These are phyloP conservation scores for Pistacia integerrima DNA, from an alignment of 345 rosid species.

Conservation along the genomic window DNA sequence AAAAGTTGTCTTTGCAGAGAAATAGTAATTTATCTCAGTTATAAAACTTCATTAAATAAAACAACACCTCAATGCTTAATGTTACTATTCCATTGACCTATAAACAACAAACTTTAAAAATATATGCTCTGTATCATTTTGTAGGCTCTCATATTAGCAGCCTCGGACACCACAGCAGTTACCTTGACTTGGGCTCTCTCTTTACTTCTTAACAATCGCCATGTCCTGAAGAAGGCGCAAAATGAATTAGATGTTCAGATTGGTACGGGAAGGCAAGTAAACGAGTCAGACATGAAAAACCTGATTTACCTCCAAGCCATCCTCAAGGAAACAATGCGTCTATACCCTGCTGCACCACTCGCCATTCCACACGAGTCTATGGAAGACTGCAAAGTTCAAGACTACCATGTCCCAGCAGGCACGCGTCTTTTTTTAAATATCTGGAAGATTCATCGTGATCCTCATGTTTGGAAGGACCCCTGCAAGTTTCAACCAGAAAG, in stretches of 20 bases:
- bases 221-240: constrained; percentile 20
- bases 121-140: background rate
- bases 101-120: too few relatives aligned
- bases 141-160: constrained; percentile 31
- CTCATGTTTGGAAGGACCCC: constrained; percentile 34
- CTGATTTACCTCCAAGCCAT: constrained; percentile 37
- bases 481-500: constrained; percentile 30
- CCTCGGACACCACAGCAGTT: constrained; percentile 26
- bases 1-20: background rate
- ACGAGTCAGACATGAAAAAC: constrained; percentile 29
- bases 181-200: constrained; percentile 36
- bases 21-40: too few relatives aligned
- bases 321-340: constrained; percentile 39
- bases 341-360: constrained; percentile 32
- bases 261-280: constrained; percentile 23
- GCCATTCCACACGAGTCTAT: constrained; percentile 21
- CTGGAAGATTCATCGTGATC: constrained; percentile 34
- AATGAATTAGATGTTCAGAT: constrained; percentile 27
- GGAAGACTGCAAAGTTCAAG: constrained; percentile 25
- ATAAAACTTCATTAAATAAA: too few relatives aligned
- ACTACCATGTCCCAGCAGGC: constrained; percentile 26
- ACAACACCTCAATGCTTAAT: too few relatives aligned
- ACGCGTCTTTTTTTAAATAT: constrained; percentile 24
- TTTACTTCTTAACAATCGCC: constrained; percentile 29
- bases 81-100: too few relatives aligned